Percentiles rank a stretch among this genome's conserved stretches.
Evolutionary conservation across 2,329 filamentous ascomycete species (phyloP).

Genomic region (Didymella segeticola): DNA sequence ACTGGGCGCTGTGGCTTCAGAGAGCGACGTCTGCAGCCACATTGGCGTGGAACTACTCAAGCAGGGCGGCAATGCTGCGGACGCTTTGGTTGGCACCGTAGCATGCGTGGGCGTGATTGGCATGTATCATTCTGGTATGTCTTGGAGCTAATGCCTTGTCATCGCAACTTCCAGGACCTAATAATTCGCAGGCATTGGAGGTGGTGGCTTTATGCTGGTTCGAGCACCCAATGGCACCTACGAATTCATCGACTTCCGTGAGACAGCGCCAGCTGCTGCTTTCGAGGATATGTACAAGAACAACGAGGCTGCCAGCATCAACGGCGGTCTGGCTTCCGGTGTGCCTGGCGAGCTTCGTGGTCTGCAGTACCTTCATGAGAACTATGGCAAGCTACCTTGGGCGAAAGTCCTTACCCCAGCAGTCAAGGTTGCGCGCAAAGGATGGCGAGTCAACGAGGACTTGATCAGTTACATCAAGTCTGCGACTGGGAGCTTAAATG

Average conservation of each 20-base stretch:
- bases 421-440: constrained; percentile 67
- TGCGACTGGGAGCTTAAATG: constrained; percentile 41
- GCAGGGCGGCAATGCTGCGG: constrained; percentile 59
- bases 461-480: constrained; percentile 74
- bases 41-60: constrained; percentile 57
- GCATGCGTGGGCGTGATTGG: constrained; percentile 58
- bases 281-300: constrained; percentile 84
- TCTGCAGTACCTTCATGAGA: constrained; percentile 76
- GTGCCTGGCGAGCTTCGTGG: constrained; percentile 80
- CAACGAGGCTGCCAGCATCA: constrained; percentile 70
- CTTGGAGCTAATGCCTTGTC: neutral
- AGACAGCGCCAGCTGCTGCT: constrained; percentile 83
- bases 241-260: constrained; percentile 88
- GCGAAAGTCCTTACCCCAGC: constrained; percentile 75
- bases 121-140: constrained; percentile 54
- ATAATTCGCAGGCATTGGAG: constrained; percentile 70
- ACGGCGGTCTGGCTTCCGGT: constrained; percentile 71
- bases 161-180: neutral
- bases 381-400: constrained; percentile 66
- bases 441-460: constrained; percentile 73
- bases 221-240: constrained; percentile 75
- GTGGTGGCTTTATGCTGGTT: constrained; percentile 89
- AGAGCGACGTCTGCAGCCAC: constrained; percentile 53
- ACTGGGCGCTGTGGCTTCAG: constrained; percentile 56
- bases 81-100: constrained; percentile 56